A percentile compares a stretch with the other conserved stretches of the same genome.
Evolutionary conservation across 2,329 filamentous ascomycete genomes (phyloP).

Genomic region (Hawksworthiomyces lignivorus): DNA sequence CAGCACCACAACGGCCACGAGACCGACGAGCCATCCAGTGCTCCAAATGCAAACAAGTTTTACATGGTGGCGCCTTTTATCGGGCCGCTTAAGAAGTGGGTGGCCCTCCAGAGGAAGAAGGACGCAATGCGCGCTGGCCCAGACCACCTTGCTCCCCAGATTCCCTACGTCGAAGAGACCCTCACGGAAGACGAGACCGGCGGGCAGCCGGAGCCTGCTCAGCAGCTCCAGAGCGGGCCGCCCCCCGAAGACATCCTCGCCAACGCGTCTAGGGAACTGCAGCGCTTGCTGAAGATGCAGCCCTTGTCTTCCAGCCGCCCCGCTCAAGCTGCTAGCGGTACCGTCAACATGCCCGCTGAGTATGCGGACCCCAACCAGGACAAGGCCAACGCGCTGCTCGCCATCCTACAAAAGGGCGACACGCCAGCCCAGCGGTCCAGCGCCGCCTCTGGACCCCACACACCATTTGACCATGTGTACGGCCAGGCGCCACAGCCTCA

Average conservation of each 20-base stretch:
- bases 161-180: conserved; percentile 42
- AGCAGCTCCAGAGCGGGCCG: conserved; percentile 22
- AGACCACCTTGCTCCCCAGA: conserved; percentile 33
- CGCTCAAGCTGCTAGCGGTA: conserved; percentile 9
- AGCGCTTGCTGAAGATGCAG: conserved; percentile 48
- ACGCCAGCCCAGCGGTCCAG: conserved; percentile 1
- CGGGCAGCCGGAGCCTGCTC: conserved; percentile 29
- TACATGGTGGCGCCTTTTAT: conserved; percentile 98
- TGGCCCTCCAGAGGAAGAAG: conserved; percentile 72
- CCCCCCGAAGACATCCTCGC: conserved; percentile 39
- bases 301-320: conserved; percentile 22
- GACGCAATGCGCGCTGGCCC: conserved; percentile 43
- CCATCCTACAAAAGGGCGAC: conserved; percentile 38
- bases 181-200: conserved; percentile 56
- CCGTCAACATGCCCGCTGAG: conserved; percentile 13
- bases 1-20: conserved; percentile 54
- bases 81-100: conserved; percentile 80
- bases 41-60: conserved; percentile 72
- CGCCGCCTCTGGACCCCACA: conserved; percentile 31
- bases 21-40: conserved; percentile 46
- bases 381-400: conserved; percentile 45
- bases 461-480: conserved; percentile 47
- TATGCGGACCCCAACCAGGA: conserved; percentile 22
- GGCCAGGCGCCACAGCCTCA: conserved; percentile 43
- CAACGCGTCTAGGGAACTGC: conserved; percentile 44